A percentile compares a stretch with the other conserved stretches of the same genome.
These are phyloP conservation scores for Botrytis squamosa DNA, from an alignment of 2,329 filamentous ascomycete genomes.

Conservation along the genomic window DNA sequence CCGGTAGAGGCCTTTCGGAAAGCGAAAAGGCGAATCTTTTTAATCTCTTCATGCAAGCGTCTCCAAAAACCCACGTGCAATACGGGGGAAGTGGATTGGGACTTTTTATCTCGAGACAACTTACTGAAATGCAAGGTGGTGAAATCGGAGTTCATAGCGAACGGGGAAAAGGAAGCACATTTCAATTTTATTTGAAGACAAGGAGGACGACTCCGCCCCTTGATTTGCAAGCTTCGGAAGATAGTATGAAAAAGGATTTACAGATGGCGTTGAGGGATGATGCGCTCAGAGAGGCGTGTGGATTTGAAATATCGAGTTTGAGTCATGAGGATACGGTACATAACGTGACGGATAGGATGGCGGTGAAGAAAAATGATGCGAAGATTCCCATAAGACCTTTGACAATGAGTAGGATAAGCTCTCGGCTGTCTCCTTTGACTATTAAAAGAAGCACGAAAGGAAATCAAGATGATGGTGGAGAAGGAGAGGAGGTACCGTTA, in stretches of 20 bases:
- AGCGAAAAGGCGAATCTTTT: slow-evolving; percentile 39
- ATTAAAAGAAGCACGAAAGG: background rate
- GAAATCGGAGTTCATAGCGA: slow-evolving; percentile 73
- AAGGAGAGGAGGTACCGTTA: slow-evolving; percentile 7
- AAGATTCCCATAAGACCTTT: background rate
- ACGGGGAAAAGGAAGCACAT: slow-evolving; percentile 67
- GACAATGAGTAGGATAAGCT: background rate
- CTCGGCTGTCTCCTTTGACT: background rate
- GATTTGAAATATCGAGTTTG: background rate
- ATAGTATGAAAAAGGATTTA: background rate
- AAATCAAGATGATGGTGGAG: slow-evolving; percentile 7
- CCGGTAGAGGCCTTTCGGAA: slow-evolving; percentile 34
- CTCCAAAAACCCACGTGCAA: slow-evolving; percentile 74
- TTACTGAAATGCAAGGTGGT: slow-evolving; percentile 78
- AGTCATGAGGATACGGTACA: background rate
- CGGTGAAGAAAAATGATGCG: background rate
- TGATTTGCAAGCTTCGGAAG: background rate
- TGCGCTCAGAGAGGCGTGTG: slow-evolving; percentile 16
- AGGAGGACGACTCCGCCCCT: slow-evolving; percentile 2
- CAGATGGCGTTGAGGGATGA: slow-evolving; percentile 13
- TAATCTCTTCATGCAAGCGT: slow-evolving; percentile 71
- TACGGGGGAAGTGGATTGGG: slow-evolving; percentile 79
- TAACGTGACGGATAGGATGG: background rate
- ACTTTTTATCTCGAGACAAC: slow-evolving; percentile 74
- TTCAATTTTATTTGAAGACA: slow-evolving; percentile 64